Evolutionary conservation across 2,329 filamentous ascomycete species (phyloP).

Genomic region (Fusarium sp.): DNA sequence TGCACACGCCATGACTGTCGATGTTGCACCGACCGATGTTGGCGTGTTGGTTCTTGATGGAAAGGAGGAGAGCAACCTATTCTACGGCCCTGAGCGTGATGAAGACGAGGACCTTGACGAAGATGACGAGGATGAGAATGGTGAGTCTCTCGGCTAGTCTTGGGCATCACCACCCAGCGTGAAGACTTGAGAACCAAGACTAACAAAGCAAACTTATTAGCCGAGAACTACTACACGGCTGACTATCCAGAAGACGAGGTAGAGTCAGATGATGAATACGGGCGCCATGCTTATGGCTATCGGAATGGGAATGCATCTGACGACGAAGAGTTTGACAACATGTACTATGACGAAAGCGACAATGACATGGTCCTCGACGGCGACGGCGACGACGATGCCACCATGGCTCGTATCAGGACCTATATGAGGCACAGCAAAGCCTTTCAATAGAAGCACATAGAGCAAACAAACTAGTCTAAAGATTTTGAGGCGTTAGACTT

Average conservation of each 20-base stretch:
- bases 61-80: slow-evolving; percentile 67
- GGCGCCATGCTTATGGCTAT: slow-evolving; percentile 64
- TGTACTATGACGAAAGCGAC: slow-evolving; percentile 49
- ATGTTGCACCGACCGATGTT: slow-evolving; percentile 60
- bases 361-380: slow-evolving; percentile 52
- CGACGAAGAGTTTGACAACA: slow-evolving; percentile 62
- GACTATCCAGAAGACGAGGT: slow-evolving; percentile 86
- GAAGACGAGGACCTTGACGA: slow-evolving; percentile 69
- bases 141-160: slow-evolving; percentile 49
- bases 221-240: slow-evolving; percentile 81
- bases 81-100: slow-evolving; percentile 68
- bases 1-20: slow-evolving; percentile 58
- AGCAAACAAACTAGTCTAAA: slow-evolving; percentile 1
- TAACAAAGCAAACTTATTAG: slow-evolving; percentile 50
- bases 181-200: slow-evolving; percentile 3
- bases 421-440: slow-evolving; percentile 50
- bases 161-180: neutral
- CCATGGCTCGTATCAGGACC: slow-evolving; percentile 52
- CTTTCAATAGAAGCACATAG: slow-evolving; percentile 33
- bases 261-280: slow-evolving; percentile 68
- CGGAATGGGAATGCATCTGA: slow-evolving; percentile 64
- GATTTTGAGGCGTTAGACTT: slow-evolving; percentile 30
- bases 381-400: slow-evolving; percentile 48
- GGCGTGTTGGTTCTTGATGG: slow-evolving; percentile 66
- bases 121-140: slow-evolving; percentile 73